Evolutionary conservation across 345 rosid species (phyloP).

Genomic region (Eucalyptus regnans): DNA sequence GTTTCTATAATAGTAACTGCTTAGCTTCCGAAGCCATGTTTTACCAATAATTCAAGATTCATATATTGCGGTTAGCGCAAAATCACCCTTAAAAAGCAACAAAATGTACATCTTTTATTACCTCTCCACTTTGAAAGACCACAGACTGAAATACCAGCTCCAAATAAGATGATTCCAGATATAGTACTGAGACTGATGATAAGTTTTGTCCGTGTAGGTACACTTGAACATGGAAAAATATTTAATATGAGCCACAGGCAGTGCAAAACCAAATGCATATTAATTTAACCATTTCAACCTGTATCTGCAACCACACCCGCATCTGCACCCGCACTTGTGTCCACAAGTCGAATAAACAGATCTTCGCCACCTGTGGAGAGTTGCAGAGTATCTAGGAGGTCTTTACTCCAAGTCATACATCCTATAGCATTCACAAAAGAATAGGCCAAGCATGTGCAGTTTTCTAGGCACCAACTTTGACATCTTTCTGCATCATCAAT

Average conservation of each 20-base stretch:
- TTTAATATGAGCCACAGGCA: background rate
- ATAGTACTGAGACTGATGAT: background rate
- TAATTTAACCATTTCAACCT: background rate
- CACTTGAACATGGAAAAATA: background rate
- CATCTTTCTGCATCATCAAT: background rate
- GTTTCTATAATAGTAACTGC: background rate
- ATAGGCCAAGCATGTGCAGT: background rate
- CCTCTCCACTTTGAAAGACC: background rate
- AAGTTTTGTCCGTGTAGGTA: background rate
- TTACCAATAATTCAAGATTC: background rate
- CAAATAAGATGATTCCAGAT: background rate
- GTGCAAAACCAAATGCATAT: background rate
- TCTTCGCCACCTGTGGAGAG: background rate
- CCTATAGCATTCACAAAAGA: background rate
- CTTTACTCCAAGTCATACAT: background rate
- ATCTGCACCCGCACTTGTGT: background rate
- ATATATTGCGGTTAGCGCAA: background rate
- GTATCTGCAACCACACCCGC: background rate
- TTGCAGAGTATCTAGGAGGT: background rate
- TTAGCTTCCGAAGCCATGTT: background rate
- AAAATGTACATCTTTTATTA: background rate
- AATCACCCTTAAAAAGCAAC: background rate
- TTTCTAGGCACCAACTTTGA: conserved; percentile 3
- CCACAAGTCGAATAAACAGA: background rate
- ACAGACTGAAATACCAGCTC: background rate